These are phyloP conservation scores for Argentina anserina DNA, from an alignment of 306 rosid genomes.

Conservation along the genomic window DNA sequence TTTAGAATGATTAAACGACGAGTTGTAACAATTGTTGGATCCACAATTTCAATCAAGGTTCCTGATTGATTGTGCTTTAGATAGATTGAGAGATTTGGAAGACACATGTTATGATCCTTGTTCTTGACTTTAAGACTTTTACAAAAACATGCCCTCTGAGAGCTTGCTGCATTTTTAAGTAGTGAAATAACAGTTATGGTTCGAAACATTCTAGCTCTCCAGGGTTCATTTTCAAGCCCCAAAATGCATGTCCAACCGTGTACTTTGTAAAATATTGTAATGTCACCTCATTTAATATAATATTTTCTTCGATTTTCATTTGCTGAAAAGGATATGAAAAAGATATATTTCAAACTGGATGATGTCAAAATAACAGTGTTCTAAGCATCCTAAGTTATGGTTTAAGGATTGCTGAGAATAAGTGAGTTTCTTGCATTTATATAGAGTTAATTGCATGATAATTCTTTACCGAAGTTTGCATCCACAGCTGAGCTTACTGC, in stretches of 20 bases:
- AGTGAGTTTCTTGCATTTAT: constrained; percentile 40
- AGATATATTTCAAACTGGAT: not conserved
- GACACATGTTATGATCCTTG: no score
- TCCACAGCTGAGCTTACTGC: constrained; percentile 31
- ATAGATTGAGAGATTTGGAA: no score
- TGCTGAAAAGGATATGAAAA: constrained; percentile 38
- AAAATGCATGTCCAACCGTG: constrained; percentile 40
- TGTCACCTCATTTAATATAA: constrained; percentile 15
- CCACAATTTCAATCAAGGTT: no score
- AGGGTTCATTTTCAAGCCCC: constrained; percentile 32
- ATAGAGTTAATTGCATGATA: constrained; percentile 28
- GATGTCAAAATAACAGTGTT: constrained; percentile 1
- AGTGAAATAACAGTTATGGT: no score
- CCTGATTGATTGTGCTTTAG: constrained; percentile 11
- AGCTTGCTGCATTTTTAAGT: no score
- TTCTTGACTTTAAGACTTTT: no score
- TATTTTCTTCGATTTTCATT: constrained; percentile 41
- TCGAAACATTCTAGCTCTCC: no score
- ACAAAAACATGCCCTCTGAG: no score
- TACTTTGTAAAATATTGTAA: constrained; percentile 16
- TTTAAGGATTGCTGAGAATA: constrained; percentile 29
- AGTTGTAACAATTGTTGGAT: constrained; percentile 25
- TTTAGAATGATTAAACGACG: no score
- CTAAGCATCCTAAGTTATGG: constrained; percentile 24
- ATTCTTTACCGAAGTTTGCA: constrained; percentile 47